Conservation (phyloP, 768 basidiomycete species). For the Kwoniella sp. region DNA sequence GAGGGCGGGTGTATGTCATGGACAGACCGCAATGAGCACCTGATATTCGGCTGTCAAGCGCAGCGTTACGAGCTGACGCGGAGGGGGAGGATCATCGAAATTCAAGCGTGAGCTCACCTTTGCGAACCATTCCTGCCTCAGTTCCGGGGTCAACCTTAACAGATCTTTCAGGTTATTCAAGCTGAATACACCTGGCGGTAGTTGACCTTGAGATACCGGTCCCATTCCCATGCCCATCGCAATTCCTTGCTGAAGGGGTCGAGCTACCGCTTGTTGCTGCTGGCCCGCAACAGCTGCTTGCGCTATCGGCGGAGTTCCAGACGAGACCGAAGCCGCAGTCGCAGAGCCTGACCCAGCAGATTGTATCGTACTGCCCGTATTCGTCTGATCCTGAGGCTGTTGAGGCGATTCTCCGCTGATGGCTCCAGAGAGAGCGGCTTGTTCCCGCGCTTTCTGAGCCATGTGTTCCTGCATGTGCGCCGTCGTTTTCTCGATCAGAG, state of each 20-base stretch:
- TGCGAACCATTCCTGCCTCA: slow-evolving; percentile 14
- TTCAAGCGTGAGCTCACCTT: neutral
- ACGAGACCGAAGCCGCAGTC: neutral
- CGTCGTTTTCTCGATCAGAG: slow-evolving; percentile 12
- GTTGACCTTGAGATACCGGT: slow-evolving; percentile 3
- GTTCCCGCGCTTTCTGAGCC: slow-evolving; percentile 4
- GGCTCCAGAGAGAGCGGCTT: neutral
- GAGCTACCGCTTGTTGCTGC: neutral
- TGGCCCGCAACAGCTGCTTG: neutral
- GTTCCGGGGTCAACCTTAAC: slow-evolving; percentile 1
- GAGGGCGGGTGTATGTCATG: neutral
- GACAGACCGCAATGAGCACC: neutral
- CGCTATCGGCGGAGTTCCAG: neutral
- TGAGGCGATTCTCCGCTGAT: neutral
- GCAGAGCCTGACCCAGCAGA: neutral
- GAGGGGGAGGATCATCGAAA: neutral
- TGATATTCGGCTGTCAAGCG: no score
- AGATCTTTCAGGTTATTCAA: slow-evolving; percentile 10
- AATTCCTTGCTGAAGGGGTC: neutral
- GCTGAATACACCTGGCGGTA: slow-evolving; percentile 9
- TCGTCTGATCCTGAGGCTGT: neutral
- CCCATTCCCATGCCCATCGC: neutral
- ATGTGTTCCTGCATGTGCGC: slow-evolving; percentile 16
- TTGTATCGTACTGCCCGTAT: neutral
- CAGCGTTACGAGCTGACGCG: no score